Evolutionary conservation across 169 alveolate species (phyloP), one percentile per base, ranked within the genome.

Genomic region (Cryptosporidium ubiquitum): DNA sequence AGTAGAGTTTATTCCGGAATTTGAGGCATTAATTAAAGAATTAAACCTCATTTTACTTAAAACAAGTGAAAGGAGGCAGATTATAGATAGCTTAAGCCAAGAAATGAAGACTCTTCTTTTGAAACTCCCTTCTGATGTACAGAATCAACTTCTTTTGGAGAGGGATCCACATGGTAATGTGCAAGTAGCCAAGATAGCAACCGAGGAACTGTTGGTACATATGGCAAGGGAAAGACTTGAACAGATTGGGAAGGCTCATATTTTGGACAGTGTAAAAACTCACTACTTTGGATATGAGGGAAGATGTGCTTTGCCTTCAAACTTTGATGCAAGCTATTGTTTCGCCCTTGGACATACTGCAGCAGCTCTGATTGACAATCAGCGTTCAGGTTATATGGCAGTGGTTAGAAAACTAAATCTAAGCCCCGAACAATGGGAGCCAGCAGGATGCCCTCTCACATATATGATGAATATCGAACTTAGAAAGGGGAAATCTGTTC

Each of bases 81-180:
- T 86, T 35, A 73, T 85, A 44, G 91, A 91, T 52, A 47, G 84
- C 49, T 71, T 92, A 51, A 85, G 84, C 18, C 40, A 66, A 37
- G 93, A 86, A 2, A 84, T 91, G 84, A 86, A 86, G 70, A 86
- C 70, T 35, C 84, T 79, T 14, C 61, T 79, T 20, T 37, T 61
- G 69, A 79, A 79, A n/a, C 64, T 79, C 12, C 98, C 98, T 23
- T 89, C 92, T 60, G 84, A 91, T 35, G 95, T 95, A 40, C 92
- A 95, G 16, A 94, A 94, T 44, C 92, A 95, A 70, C 89, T 95
- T 20, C 91, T 95, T 31, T 84, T 95, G 51, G 98, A 95, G 79
- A 91, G 98, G 86, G 98, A 95, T 84, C 98, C 98, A 26, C 98
- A 95, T 85, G 98, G 98, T 42, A 95, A 95, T 84, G 97, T 95